phyloP scores from a whole-genome alignment of 2,329 filamentous ascomycete genomes.

The Arachnopeziza araneosa region DNA sequence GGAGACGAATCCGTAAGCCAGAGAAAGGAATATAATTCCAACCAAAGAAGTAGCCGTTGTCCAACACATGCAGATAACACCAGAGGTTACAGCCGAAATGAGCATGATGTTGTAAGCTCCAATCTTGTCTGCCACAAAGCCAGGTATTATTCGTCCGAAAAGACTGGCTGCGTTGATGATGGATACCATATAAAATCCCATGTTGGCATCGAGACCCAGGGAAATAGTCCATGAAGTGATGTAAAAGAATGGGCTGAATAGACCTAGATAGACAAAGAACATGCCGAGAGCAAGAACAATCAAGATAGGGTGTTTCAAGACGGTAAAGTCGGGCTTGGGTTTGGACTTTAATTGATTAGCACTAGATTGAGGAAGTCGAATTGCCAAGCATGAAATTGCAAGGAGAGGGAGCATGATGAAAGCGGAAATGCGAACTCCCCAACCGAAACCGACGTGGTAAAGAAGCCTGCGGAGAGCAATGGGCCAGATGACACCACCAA shows the following conservation, averaged over 20 bases:
- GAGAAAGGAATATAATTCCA: slow-evolving; percentile 14
- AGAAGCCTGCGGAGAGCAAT: slow-evolving; percentile 29
- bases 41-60: slow-evolving; percentile 12
- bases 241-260: slow-evolving; percentile 20
- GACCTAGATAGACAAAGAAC: slow-evolving; percentile 16
- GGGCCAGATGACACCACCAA: slow-evolving; percentile 33
- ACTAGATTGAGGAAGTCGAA: slow-evolving; percentile 3
- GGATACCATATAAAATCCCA: slow-evolving; percentile 19
- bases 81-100: slow-evolving; percentile 10
- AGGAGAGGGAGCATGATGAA: slow-evolving; percentile 23
- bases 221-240: slow-evolving; percentile 11
- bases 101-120: slow-evolving; percentile 19
- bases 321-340: slow-evolving; percentile 10
- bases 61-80: slow-evolving; percentile 17
- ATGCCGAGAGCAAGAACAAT: slow-evolving; percentile 7
- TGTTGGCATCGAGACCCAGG: slow-evolving; percentile 8
- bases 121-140: slow-evolving; percentile 15
- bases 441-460: slow-evolving; percentile 27
- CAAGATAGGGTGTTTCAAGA: slow-evolving; percentile 11
- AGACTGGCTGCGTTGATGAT: slow-evolving; percentile 18
- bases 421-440: slow-evolving; percentile 18
- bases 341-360: background rate
- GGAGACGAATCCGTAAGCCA: slow-evolving; percentile 19
- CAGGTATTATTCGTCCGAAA: slow-evolving; percentile 17
- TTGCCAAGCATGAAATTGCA: slow-evolving; percentile 7